A percentile compares a stretch with the other conserved stretches of the same genome.
Evolutionary conservation across 169 alveolate species (phyloP).

Genomic region (Plasmodium relictum): DNA sequence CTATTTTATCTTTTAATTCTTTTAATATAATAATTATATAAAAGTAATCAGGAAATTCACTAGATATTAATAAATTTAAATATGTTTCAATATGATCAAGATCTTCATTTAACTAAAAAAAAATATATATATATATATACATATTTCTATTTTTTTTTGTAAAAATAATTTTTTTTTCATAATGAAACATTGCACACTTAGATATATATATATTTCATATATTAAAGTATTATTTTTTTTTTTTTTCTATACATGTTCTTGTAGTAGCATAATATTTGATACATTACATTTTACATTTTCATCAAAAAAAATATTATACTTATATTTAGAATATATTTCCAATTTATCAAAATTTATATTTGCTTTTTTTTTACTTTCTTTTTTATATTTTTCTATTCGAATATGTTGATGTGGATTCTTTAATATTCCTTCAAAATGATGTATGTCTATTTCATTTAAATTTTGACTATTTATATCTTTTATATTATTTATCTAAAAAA

Average conservation of each 20-base stretch:
- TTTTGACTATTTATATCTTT: constrained; percentile 9
- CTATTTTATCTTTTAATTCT: constrained; percentile 8
- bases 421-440: constrained; percentile 3
- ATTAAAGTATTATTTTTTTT: too few species aligned
- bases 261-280: background rate
- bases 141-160: background rate
- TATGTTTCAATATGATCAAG: constrained; percentile 8
- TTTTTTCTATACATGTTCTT: background rate
- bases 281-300: background rate
- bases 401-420: constrained; percentile 4
- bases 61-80: background rate
- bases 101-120: constrained; percentile 14
- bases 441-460: background rate
- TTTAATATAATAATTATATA: constrained; percentile 12
- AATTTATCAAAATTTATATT: constrained; percentile 3
- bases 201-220: too few species aligned
- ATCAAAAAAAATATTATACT: background rate
- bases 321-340: background rate
- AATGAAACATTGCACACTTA: too few species aligned
- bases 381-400: background rate
- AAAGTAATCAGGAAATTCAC: background rate
- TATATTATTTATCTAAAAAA: constrained; percentile 19
- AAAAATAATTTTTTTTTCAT: too few species aligned
- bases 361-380: background rate
- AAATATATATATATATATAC: background rate